phyloP scores from a whole-genome alignment of 2,329 filamentous ascomycete species.

The Pseudogymnoascus sp. region DNA sequence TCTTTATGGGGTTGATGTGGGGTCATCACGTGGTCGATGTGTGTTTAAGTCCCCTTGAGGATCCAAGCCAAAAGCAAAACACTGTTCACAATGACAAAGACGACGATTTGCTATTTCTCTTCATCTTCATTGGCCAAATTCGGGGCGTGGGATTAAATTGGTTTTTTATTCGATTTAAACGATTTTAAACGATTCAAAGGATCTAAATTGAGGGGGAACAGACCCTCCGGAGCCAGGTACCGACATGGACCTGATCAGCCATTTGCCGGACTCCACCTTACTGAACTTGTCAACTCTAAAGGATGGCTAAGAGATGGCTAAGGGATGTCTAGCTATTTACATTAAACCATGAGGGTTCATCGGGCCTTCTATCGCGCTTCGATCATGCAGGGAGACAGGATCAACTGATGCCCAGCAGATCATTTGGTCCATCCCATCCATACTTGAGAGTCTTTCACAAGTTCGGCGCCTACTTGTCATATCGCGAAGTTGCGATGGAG shows the following conservation, averaged over 20 bases:
- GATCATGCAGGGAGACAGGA: not conserved
- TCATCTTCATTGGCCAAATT: not conserved
- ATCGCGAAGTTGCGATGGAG: not conserved
- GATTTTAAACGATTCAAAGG: not conserved
- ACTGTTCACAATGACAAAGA: not conserved
- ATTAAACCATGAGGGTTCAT: not conserved
- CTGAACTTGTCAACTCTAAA: conserved; percentile 8
- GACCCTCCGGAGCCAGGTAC: not conserved
- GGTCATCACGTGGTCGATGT: not conserved
- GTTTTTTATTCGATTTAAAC: not conserved
- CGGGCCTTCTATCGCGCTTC: conserved; percentile 4
- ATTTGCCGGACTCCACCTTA: conserved; percentile 4
- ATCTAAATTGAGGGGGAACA: not conserved
- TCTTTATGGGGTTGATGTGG: not conserved
- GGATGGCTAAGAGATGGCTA: not conserved
- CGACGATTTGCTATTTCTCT: not conserved
- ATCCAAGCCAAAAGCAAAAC: not conserved
- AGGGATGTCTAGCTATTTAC: not conserved
- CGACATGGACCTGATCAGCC: not conserved
- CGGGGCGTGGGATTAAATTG: not conserved
- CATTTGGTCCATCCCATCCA: not conserved
- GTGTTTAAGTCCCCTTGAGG: not conserved
- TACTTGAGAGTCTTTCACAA: not conserved
- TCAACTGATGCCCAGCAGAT: not conserved
- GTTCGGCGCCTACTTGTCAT: not conserved